Evolutionary conservation across 2,329 filamentous ascomycete species (phyloP), one percentile per base, ranked within the genome.

Genomic region (Berkeleyomyces basicola): DNA sequence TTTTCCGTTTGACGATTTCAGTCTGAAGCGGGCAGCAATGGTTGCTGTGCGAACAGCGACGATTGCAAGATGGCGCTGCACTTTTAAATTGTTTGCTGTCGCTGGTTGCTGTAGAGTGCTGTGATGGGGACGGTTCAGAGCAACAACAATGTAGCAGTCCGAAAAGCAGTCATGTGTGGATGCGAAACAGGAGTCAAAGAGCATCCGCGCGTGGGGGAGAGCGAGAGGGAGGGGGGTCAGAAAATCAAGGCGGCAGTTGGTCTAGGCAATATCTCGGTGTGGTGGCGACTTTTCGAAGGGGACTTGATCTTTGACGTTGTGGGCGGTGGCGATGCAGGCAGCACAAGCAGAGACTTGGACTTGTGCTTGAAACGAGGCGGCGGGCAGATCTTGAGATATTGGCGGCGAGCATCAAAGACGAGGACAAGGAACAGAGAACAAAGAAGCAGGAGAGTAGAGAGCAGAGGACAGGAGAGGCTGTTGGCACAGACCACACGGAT

Each of bases 261-360:
- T 44, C n/a, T 40, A 37, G 31, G 58, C 37, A 23, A 47, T 59
- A 59, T 59, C 58, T 59, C 58, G 58, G 58, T 14, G 58, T 59
- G 23, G 23, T 23, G 42, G 58, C 58, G 31, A 59, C 14, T 53
- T 53, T 33, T 10, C n/a, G 33, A 37, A 59, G 40, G 14, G 58
- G 43, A 16, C 33, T 43, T 37, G 58, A 16, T 58, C n/a, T 59
- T 37, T 51, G 6, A 16, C 6, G 47, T 16, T 51, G 16, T 23
- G 16, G 16, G n/a, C 11, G n/a, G 33, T 7, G 33, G 47, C n/a
- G 33, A 16, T 51, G 16, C 47, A 16, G n/a, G 40, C 44, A 11
- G 9, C 9, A 44, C 14, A 59, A 7, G 40, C n/a, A 59, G 58
- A 46, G 23, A 14, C 10, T 7, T 36, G 51, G 51, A 42, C 14